Conservation (phyloP, 345 rosid genomes). For the Carallia pectinifolia region DNA sequence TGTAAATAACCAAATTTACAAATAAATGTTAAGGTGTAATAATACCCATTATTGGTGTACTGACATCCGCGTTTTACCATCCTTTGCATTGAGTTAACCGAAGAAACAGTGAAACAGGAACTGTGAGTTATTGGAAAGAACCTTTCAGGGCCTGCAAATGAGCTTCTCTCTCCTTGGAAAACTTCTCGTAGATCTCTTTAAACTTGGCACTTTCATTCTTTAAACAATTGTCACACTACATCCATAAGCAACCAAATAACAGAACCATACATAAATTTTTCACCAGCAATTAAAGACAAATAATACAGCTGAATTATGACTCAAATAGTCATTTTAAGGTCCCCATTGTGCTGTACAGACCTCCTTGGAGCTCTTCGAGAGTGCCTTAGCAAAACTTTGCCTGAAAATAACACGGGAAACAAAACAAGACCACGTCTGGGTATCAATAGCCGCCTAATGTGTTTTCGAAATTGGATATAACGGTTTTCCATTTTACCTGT, state of each 20-base stretch:
- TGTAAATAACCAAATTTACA: too few species aligned
- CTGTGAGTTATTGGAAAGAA: slow-evolving; percentile 7
- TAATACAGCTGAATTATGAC: slow-evolving; percentile 1
- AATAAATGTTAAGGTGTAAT: too few species aligned
- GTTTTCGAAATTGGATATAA: background rate
- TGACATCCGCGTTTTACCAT: too few species aligned
- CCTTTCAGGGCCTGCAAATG: slow-evolving; percentile 62
- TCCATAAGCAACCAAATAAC: slow-evolving; percentile 11
- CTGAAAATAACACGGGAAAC: slow-evolving; percentile 30
- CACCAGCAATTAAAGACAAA: background rate
- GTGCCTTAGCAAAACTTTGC: slow-evolving; percentile 61
- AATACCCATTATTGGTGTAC: too few species aligned
- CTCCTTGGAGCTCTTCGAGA: slow-evolving; percentile 81
- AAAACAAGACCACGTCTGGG: background rate
- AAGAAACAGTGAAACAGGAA: background rate
- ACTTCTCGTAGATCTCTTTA: slow-evolving; percentile 58
- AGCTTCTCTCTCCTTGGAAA: slow-evolving; percentile 58
- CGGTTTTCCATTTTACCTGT: slow-evolving; percentile 45
- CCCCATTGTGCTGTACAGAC: slow-evolving; percentile 31
- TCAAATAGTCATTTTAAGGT: slow-evolving; percentile 1
- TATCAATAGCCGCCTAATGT: background rate
- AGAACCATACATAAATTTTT: background rate
- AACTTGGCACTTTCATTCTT: slow-evolving; percentile 66
- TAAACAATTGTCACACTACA: slow-evolving; percentile 62
- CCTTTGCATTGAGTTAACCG: background rate